Percentiles rank a stretch among this genome's conserved stretches.
These are phyloP conservation scores for Picochlorum sp. DNA, from an alignment of 139 green algal species.

Conservation along the genomic window DNA sequence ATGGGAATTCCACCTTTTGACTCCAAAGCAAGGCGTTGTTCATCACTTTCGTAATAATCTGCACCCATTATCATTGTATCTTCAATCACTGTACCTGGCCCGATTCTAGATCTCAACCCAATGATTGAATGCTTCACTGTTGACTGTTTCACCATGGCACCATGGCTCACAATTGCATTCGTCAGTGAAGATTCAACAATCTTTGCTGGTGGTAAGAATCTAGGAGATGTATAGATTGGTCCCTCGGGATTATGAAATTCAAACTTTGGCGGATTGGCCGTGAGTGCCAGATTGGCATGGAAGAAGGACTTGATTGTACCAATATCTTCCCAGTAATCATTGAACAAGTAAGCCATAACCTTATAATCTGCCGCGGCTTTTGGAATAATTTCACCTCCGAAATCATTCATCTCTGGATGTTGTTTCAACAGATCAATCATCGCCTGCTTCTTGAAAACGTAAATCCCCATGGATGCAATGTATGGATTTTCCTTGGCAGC, in stretches of 20 bases:
- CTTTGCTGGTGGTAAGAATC: conserved; percentile 93
- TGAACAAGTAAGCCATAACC: conserved; percentile 91
- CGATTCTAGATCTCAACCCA: conserved; percentile 73
- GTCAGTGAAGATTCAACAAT: conserved; percentile 53
- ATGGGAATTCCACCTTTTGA: conserved; percentile 72
- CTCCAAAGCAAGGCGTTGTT: conserved; percentile 48
- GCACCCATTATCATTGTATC: conserved; percentile 89
- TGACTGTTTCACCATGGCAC: conserved; percentile 64
- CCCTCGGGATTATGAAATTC: conserved; percentile 95
- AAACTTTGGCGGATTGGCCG: conserved; percentile 66
- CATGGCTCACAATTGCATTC: conserved; percentile 73
- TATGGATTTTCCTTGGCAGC: conserved; percentile 74
- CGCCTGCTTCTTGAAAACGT: conserved; percentile 96
- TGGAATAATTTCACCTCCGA: conserved; percentile 97
- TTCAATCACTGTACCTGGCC: conserved; percentile 47
- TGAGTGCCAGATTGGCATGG: conserved; percentile 95
- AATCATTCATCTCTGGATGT: conserved; percentile 77
- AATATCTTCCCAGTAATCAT: conserved; percentile 99
- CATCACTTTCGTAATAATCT: conserved; percentile 95
- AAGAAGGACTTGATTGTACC: conserved; percentile 99
- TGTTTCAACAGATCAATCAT: conserved; percentile 65
- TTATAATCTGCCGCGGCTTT: conserved; percentile 41
- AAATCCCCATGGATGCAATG: conserved; percentile 99
- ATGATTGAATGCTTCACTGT: conserved; percentile 85
- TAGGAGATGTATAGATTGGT: conserved; percentile 97